Conservation (phyloP, 2,329 filamentous ascomycete genomes). For the Hymenoscyphus albidus region DNA sequence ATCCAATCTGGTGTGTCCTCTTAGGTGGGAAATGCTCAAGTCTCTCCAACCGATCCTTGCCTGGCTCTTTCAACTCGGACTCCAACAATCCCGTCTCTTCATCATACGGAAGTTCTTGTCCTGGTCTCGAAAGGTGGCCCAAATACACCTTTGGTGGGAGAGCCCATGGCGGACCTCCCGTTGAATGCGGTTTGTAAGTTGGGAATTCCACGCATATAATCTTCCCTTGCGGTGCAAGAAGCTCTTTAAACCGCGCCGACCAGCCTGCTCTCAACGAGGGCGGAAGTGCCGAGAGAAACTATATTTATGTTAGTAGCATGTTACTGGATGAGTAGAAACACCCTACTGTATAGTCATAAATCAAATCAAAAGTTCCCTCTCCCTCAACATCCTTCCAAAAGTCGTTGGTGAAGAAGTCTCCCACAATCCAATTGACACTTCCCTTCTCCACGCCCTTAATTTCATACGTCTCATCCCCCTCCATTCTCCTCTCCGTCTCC, state of each 20-base stretch:
- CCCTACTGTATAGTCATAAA: conserved; percentile 61
- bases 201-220: conserved; percentile 74
- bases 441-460: conserved; percentile 45
- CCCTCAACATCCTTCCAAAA: conserved; percentile 47
- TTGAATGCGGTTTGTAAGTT: conserved; percentile 61
- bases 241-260: conserved; percentile 48
- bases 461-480: conserved; percentile 42
- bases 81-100: conserved; percentile 47
- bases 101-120: conserved; percentile 61
- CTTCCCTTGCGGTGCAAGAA: conserved; percentile 48
- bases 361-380: conserved; percentile 56
- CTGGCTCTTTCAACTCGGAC: conserved; percentile 44
- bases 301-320: not conserved
- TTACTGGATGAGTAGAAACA: not conserved
- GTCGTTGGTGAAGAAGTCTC: conserved; percentile 63
- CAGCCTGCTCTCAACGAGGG: conserved; percentile 48
- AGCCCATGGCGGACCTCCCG: conserved; percentile 70
- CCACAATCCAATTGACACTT: conserved; percentile 50
- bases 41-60: conserved; percentile 39
- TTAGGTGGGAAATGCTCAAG: conserved; percentile 48
- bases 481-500: conserved; percentile 39
- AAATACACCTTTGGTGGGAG: conserved; percentile 66
- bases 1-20: conserved; percentile 48
- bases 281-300: conserved; percentile 64
- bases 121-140: conserved; percentile 66